phyloP scores from a whole-genome alignment of 768 basidiomycete species.

The Leccinum fibrillosum region DNA sequence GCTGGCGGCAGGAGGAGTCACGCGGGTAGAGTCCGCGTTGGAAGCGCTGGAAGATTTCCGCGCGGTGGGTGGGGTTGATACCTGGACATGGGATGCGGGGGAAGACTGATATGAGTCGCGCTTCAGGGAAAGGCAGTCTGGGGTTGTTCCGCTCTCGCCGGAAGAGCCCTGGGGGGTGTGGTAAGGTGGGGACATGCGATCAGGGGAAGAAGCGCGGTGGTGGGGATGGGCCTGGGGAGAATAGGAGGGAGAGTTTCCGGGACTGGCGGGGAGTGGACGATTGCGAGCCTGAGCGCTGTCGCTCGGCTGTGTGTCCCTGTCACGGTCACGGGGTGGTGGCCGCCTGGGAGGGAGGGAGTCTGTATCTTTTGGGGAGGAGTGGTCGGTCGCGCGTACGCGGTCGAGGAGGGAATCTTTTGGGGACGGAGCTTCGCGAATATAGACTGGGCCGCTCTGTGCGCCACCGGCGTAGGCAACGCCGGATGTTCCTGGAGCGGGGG shows the following conservation, averaged over 20 bases:
- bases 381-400: conserved; percentile 49
- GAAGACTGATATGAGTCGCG: conserved; percentile 43
- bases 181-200: conserved; percentile 50
- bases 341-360: conserved; percentile 31
- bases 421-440: conserved; percentile 36
- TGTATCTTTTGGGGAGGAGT: conserved; percentile 52
- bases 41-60: conserved; percentile 24
- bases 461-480: conserved; percentile 48
- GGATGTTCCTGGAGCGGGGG: conserved; percentile 35
- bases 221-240: conserved; percentile 43
- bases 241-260: conserved; percentile 34
- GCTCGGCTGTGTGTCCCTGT: conserved; percentile 40
- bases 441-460: conserved; percentile 37
- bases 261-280: conserved; percentile 34
- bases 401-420: conserved; percentile 53
- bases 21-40: conserved; percentile 22
- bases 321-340: conserved; percentile 34
- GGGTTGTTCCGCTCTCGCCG: conserved; percentile 37
- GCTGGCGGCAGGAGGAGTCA: conserved; percentile 35
- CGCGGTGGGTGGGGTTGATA: conserved; percentile 28
- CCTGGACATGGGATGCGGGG: conserved; percentile 25
- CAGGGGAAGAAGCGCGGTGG: conserved; percentile 47
- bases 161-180: conserved; percentile 48
- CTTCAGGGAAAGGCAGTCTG: conserved; percentile 42
- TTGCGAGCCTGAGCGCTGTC: conserved; percentile 24